A percentile compares a stretch with the other conserved stretches of the same genome.
These are phyloP conservation scores for Aspergillus sp. DNA, from an alignment of 2,329 filamentous ascomycete genomes.

Conservation along the genomic window DNA sequence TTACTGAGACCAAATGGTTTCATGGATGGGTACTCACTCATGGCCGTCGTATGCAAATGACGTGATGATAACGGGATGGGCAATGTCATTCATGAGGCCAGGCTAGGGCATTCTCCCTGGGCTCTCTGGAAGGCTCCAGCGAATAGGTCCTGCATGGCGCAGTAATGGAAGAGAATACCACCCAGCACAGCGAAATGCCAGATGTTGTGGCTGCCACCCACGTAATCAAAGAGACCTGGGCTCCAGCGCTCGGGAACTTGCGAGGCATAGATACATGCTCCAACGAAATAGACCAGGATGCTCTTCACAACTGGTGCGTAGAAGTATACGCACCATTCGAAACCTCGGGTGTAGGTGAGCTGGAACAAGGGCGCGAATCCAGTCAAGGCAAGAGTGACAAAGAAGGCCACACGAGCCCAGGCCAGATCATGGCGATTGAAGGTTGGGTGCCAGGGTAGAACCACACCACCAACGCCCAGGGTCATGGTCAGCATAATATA, in stretches of 20 bases:
- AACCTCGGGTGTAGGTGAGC: conserved; percentile 70
- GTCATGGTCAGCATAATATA: conserved; percentile 80
- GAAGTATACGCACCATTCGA: conserved; percentile 79
- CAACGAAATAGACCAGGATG: conserved; percentile 76
- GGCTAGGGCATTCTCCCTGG: conserved; percentile 40
- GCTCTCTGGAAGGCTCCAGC: conserved; percentile 68
- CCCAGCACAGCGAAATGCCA: conserved; percentile 95
- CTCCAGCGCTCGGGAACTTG: conserved; percentile 91
- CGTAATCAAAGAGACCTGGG: conserved; percentile 90
- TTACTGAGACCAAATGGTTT: conserved; percentile 2
- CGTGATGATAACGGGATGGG: not conserved
- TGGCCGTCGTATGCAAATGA: not conserved
- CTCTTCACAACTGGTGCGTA: conserved; percentile 86
- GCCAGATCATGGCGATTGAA: conserved; percentile 93
- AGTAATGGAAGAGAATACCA: conserved; percentile 95
- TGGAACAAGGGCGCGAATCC: conserved; percentile 87
- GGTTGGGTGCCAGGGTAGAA: conserved; percentile 90
- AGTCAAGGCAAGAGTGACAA: conserved; percentile 77
- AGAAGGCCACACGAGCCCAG: conserved; percentile 89
- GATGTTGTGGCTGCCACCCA: conserved; percentile 92
- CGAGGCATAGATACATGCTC: conserved; percentile 82
- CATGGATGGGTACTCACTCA: not conserved
- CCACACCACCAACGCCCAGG: conserved; percentile 79
- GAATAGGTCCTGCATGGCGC: conserved; percentile 94
- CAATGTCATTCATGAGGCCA: conserved; percentile 15